phyloP scores from a whole-genome alignment of 345 rosid species.

The Eucalyptus caleyi region DNA sequence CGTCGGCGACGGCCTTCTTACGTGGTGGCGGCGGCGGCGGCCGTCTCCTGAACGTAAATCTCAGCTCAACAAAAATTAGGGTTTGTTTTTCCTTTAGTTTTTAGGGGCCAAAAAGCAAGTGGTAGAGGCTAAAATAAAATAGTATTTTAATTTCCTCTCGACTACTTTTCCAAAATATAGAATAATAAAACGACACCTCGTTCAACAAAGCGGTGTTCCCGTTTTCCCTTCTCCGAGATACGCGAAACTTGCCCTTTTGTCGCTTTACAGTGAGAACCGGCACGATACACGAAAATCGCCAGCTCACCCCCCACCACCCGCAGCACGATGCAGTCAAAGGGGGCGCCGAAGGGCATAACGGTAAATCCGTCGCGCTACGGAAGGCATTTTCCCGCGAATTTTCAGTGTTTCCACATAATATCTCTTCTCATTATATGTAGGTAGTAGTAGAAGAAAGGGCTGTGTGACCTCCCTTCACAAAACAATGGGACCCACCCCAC shows the following conservation, averaged over 20 bases:
- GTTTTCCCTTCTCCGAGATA: neutral
- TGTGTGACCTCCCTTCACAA: neutral
- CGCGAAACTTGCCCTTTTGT: neutral
- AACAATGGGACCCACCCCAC: neutral
- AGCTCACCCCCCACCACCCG: neutral
- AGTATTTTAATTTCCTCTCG: neutral
- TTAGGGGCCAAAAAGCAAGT: neutral
- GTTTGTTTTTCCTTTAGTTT: neutral
- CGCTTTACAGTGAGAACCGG: neutral
- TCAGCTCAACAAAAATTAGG: neutral
- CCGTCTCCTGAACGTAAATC: neutral
- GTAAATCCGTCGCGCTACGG: neutral
- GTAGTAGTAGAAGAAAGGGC: neutral
- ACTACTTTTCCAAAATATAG: neutral
- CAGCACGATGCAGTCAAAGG: neutral
- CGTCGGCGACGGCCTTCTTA: neutral
- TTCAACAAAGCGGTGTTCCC: neutral
- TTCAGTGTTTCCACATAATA: neutral
- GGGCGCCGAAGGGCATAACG: neutral
- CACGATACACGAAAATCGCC: neutral
- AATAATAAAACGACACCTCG: neutral
- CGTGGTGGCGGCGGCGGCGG: neutral
- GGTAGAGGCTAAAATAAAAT: neutral
- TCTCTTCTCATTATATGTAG: neutral
- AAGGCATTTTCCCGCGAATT: neutral